These are phyloP conservation scores for Boletellus ananiceps DNA, from an alignment of 768 basidiomycete genomes.

Conservation along the genomic window DNA sequence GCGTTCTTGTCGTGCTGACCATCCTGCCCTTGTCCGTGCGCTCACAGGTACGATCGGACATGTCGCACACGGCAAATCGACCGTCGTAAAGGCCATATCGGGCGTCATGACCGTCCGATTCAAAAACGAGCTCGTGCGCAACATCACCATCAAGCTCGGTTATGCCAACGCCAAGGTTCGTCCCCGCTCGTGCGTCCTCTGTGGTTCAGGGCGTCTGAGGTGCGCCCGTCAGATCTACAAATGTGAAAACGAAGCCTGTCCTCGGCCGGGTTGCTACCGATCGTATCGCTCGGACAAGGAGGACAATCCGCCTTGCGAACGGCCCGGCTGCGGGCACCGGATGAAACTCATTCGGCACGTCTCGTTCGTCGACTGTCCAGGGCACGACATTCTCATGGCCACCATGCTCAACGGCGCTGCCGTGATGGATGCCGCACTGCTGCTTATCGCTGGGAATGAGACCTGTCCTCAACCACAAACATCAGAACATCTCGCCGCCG, in stretches of 20 bases:
- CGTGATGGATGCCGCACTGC: slow-evolving; percentile 97
- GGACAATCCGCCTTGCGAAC: slow-evolving; percentile 88
- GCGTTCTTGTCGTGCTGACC: background rate
- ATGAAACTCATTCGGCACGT: slow-evolving; percentile 96
- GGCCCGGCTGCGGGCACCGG: slow-evolving; percentile 82
- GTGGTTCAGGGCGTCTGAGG: no score
- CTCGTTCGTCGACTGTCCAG: slow-evolving; percentile 96
- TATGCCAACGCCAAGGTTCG: slow-evolving; percentile 97
- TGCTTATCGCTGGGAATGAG: slow-evolving; percentile 97
- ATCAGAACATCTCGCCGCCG: slow-evolving; percentile 95
- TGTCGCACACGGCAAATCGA: slow-evolving; percentile 97
- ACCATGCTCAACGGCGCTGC: slow-evolving; percentile 99
- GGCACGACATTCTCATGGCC: slow-evolving; percentile 99
- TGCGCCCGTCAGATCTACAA: slow-evolving; percentile 79
- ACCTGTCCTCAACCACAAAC: slow-evolving; percentile 99
- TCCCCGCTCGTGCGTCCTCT: no score
- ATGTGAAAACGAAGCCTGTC: slow-evolving; percentile 91
- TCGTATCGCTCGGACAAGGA: slow-evolving; percentile 95
- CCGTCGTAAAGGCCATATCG: slow-evolving; percentile 97
- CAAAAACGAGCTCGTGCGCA: slow-evolving; percentile 98
- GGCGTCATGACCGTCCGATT: slow-evolving; percentile 98
- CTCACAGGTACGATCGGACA: slow-evolving; percentile 92
- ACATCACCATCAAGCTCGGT: slow-evolving; percentile 99
- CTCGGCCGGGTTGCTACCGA: slow-evolving; percentile 89
- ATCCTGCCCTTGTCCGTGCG: no score